phyloP scores from a whole-genome alignment of 495 filamentous ascomycete species.

The Astrothelium macrocarpum region DNA sequence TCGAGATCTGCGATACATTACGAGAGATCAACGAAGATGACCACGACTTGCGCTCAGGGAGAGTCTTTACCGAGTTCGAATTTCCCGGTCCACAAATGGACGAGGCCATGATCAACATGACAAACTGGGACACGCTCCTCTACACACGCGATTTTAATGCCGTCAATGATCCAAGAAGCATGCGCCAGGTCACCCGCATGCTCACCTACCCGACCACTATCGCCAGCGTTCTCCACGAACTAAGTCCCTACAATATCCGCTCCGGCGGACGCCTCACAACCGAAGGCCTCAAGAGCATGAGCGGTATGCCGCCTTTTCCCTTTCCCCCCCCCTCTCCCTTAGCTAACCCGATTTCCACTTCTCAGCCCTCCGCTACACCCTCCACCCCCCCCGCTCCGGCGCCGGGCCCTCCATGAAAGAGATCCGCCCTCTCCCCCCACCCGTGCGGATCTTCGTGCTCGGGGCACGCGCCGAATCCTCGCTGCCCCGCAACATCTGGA shows the following conservation, averaged over 20 bases:
- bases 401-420: conserved; percentile 65
- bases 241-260: conserved; percentile 80
- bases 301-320: conserved; percentile 49
- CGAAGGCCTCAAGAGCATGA: conserved; percentile 87
- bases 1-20: conserved; percentile 85
- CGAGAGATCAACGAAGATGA: conserved; percentile 95
- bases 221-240: conserved; percentile 80
- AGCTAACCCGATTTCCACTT: conserved; percentile 15
- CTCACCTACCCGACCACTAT: conserved; percentile 92
- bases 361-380: conserved; percentile 77
- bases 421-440: conserved; percentile 70
- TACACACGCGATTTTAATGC: conserved; percentile 83
- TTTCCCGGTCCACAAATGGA: conserved; percentile 85
- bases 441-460: conserved; percentile 85
- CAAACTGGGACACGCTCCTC: conserved; percentile 93
- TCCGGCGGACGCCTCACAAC: conserved; percentile 57
- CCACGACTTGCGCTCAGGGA: conserved; percentile 82
- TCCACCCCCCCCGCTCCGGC: conserved; percentile 78
- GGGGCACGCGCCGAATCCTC: conserved; percentile 95
- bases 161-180: conserved; percentile 73
- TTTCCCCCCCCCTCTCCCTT: conserved; percentile 3
- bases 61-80: conserved; percentile 88
- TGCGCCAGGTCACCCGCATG: conserved; percentile 84
- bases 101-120: conserved; percentile 89
- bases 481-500: conserved; percentile 85